These are phyloP conservation scores for Ceratocystis smalleyi DNA, from an alignment of 2,329 filamentous ascomycete species.

Conservation along the genomic window DNA sequence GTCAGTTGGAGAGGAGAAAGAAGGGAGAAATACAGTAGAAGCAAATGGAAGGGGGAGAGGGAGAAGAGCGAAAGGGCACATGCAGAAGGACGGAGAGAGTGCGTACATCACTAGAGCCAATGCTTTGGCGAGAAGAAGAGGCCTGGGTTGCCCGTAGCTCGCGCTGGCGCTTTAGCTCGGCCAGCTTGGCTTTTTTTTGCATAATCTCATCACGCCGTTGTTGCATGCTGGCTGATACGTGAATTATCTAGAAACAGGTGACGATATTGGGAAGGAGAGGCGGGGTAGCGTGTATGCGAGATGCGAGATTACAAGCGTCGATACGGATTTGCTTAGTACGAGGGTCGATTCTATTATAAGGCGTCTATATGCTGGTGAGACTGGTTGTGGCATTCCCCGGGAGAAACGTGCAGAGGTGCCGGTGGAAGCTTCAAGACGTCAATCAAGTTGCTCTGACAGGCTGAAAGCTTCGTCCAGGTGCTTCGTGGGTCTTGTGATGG, in stretches of 20 bases:
- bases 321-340: no score
- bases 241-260: background rate
- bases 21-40: background rate
- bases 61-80: background rate
- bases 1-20: constrained; percentile 3
- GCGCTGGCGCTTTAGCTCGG: constrained; percentile 84
- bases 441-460: background rate
- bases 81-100: constrained; percentile 6
- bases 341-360: background rate
- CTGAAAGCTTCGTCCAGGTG: background rate
- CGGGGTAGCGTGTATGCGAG: background rate
- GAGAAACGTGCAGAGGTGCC: background rate
- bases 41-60: background rate
- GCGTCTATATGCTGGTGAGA: background rate
- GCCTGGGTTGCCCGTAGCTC: constrained; percentile 69
- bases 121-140: constrained; percentile 50
- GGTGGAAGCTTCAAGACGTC: background rate
- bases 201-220: constrained; percentile 90
- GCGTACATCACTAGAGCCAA: constrained; percentile 54
- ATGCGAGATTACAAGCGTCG: background rate
- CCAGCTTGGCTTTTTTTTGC: constrained; percentile 92
- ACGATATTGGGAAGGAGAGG: background rate
- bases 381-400: background rate
- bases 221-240: constrained; percentile 27
- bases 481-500: background rate